Base-by-base conservation (phyloP, 2,329 filamentous ascomycete species). In the Trichoderma sp. region DNA sequence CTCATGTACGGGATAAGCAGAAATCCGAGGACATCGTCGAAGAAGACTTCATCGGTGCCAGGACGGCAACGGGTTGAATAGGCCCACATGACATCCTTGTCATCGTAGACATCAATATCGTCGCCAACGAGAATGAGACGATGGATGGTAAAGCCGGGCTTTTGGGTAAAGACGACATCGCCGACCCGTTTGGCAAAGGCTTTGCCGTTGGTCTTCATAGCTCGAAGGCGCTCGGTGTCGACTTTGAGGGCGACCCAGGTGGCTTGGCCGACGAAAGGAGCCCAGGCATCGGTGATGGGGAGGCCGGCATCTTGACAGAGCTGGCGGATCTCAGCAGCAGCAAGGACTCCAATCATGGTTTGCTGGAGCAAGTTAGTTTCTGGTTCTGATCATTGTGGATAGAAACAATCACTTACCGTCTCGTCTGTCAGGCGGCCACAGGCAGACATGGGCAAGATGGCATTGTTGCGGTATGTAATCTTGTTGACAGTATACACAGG, bases 171-270 rank as follows among this genome's bases (percentile, higher is more conserved):
- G 5, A 85, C 74, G 1, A 84, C 21, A 52, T 84, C 78, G 0
- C 83, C 84, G 13, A 86, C 73, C 27, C 73, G 73, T 55, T 77
- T 76, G 60, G 77, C 77, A 56, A 86, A 80, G 0, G 80, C 78
- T 21, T 76, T 70, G 0, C 80, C 66, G 0, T 75, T 85, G 19
- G 83, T 85, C 56, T 88, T 84, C 82, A 88, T 83, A 10, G 83
- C 81, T 35, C 85, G 84, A 10, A 90, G 81, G 73, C 85, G 85
- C 6, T 81, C 79, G 1, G 83, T 86, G 74, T 91, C 88, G 27
- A 89, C 83, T 69, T 88, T 83, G 73, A 91, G 72, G 0, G 77
- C 83, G 0, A 79, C 78, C 84, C 84, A 86, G 0, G 81, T 85
- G 0, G 82, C 83, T 68, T 84, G 81, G 0, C 82, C 78, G 69